These are phyloP conservation scores for Thielaviopsis ethacetica DNA, from an alignment of 2,329 filamentous ascomycete species.

Conservation along the genomic window DNA sequence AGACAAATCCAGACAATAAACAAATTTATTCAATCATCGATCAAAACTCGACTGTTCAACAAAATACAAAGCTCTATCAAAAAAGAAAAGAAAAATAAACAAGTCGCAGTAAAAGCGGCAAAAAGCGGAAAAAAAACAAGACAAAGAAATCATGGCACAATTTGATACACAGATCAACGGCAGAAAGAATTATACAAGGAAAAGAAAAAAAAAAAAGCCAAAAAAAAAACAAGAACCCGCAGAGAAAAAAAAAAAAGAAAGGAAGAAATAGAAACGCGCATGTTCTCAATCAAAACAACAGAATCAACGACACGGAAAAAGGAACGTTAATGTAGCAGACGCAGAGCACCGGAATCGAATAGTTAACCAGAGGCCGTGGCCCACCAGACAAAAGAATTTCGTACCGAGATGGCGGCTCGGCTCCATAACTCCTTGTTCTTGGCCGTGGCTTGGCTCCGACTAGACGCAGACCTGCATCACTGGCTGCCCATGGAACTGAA, in stretches of 20 bases:
- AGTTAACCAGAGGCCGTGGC: too few relatives aligned
- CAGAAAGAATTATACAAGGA: neutral
- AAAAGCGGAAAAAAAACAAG: neutral
- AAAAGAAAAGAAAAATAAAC: neutral
- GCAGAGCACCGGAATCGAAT: too few relatives aligned
- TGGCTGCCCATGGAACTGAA: too few relatives aligned
- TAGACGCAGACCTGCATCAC: too few relatives aligned
- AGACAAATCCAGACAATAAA: neutral
- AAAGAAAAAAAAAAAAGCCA: neutral
- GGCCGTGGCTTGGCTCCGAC: too few relatives aligned
- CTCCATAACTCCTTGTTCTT: neutral
- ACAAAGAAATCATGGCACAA: neutral
- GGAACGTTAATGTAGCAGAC: neutral
- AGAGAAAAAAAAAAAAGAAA: slow-evolving; percentile 1
- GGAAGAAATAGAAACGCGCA: neutral
- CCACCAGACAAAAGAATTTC: neutral
- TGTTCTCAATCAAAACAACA: neutral
- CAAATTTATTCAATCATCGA: slow-evolving; percentile 1
- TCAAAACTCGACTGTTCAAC: neutral
- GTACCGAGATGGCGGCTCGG: neutral
- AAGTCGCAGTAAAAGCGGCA: slow-evolving; percentile 2
- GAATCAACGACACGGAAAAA: neutral
- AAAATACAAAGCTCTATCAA: neutral
- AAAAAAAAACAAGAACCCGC: neutral
- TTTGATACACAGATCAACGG: neutral